Conservation (phyloP, 2,329 filamentous ascomycete species). For the Fusarium protoensiforme region DNA sequence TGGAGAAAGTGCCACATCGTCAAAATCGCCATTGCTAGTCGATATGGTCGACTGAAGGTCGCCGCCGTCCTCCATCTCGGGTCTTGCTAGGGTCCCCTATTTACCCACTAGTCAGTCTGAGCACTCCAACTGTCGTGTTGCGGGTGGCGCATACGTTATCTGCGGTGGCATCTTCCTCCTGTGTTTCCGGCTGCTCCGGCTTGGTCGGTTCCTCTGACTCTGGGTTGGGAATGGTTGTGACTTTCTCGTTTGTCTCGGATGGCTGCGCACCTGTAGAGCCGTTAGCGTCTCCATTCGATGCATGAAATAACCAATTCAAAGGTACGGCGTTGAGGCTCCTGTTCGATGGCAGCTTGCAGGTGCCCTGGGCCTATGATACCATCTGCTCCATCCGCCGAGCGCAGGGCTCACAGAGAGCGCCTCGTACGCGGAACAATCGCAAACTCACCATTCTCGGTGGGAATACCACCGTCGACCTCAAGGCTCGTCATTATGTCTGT, state of each 20-base stretch:
- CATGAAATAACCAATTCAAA: background rate
- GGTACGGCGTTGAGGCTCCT: background rate
- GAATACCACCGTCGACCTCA: constrained; percentile 10
- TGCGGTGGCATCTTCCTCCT: constrained; percentile 1
- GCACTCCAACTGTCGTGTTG: background rate
- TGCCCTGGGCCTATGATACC: background rate
- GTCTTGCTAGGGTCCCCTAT: constrained; percentile 8
- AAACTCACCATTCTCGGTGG: constrained; percentile 34
- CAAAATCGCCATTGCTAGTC: constrained; percentile 32
- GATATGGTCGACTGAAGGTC: constrained; percentile 29
- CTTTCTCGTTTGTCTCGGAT: constrained; percentile 35
- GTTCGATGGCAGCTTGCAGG: background rate
- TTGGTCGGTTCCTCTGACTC: constrained; percentile 20
- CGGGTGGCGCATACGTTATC: constrained; percentile 18
- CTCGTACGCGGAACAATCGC: background rate
- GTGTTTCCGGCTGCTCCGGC: constrained; percentile 13
- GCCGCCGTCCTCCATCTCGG: constrained; percentile 15
- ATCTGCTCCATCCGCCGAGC: constrained; percentile 1
- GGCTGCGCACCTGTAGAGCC: constrained; percentile 1
- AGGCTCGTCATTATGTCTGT: constrained; percentile 28
- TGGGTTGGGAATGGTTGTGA: constrained; percentile 33
- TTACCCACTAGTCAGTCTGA: constrained; percentile 8
- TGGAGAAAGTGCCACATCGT: constrained; percentile 15
- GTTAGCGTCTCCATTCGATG: constrained; percentile 15
- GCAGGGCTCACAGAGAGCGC: background rate